Evolutionary conservation across 176 grass and related monocot genomes (phyloP).

Genomic region (Miscanthus lutarioriparius): DNA sequence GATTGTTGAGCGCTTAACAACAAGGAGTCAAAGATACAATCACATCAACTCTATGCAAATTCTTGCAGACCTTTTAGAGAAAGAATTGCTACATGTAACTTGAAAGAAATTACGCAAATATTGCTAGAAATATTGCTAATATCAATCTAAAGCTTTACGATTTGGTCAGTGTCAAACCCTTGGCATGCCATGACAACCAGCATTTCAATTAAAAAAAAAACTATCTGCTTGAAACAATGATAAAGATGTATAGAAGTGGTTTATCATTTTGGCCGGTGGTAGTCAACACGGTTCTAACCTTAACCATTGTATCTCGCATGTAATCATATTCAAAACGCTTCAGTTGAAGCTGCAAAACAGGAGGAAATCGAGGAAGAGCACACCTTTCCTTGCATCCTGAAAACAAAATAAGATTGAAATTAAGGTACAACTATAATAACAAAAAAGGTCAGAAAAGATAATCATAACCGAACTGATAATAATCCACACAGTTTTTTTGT

Average conservation of each 20-base stretch:
- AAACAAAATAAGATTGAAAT: conserved; percentile 31
- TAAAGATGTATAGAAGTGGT: neutral
- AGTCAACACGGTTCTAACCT: conserved; percentile 52
- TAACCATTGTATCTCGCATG: conserved; percentile 97
- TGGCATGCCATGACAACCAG: conserved; percentile 7
- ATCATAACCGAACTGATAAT: neutral
- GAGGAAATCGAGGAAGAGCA: conserved; percentile 96
- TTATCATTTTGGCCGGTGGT: conserved; percentile 5
- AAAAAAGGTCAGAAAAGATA: conserved; percentile 16
- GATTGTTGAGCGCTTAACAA: neutral
- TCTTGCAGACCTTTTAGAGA: neutral
- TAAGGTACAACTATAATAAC: conserved; percentile 29
- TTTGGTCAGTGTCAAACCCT: neutral
- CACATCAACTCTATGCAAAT: neutral
- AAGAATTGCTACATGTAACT: neutral
- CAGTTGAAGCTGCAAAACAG: conserved; percentile 96
- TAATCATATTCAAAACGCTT: conserved; percentile 99
- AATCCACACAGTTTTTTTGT: neutral
- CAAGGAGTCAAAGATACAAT: neutral
- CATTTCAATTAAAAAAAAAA: conserved; percentile 3
- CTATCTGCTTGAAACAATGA: neutral
- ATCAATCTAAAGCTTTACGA: neutral
- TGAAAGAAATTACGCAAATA: neutral
- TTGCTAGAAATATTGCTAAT: too few species aligned
- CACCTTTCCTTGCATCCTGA: conserved; percentile 97